These are phyloP conservation scores for Tetraselmis chui DNA, from an alignment of 139 green algal species.

Conservation along the genomic window DNA sequence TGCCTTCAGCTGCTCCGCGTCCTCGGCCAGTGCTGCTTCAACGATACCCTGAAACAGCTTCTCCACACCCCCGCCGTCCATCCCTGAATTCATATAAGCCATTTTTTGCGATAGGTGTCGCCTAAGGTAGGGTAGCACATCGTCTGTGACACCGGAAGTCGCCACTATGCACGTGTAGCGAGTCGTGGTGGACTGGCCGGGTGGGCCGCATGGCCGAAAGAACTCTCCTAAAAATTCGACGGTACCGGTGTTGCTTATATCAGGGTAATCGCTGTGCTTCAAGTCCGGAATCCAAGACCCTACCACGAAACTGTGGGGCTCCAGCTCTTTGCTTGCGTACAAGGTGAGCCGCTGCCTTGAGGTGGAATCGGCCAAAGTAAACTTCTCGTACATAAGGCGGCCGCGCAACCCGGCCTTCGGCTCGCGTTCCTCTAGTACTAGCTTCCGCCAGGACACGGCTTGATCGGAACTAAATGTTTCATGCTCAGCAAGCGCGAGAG, in stretches of 20 bases:
- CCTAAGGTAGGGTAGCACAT: neutral
- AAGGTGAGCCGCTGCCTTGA: neutral
- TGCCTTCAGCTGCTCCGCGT: neutral
- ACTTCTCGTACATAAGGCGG: neutral
- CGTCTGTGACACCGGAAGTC: neutral
- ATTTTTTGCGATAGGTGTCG: neutral
- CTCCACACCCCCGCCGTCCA: neutral
- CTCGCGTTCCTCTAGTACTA: neutral
- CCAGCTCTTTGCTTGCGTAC: neutral
- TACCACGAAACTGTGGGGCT: neutral
- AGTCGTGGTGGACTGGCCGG: neutral
- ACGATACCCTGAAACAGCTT: neutral
- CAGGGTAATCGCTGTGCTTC: neutral
- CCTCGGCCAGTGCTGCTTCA: neutral
- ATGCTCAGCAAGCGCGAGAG: neutral
- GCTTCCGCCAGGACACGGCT: neutral
- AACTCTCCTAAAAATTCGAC: neutral
- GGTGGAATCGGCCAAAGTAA: neutral
- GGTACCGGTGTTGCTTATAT: neutral
- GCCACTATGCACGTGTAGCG: neutral
- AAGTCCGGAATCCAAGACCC: neutral
- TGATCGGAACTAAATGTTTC: neutral
- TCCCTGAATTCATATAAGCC: neutral
- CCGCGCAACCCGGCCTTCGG: neutral
- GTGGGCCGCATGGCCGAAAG: neutral